Evolutionary conservation across 441 rosid species (phyloP).

Genomic region (Corymbia citriodora): DNA sequence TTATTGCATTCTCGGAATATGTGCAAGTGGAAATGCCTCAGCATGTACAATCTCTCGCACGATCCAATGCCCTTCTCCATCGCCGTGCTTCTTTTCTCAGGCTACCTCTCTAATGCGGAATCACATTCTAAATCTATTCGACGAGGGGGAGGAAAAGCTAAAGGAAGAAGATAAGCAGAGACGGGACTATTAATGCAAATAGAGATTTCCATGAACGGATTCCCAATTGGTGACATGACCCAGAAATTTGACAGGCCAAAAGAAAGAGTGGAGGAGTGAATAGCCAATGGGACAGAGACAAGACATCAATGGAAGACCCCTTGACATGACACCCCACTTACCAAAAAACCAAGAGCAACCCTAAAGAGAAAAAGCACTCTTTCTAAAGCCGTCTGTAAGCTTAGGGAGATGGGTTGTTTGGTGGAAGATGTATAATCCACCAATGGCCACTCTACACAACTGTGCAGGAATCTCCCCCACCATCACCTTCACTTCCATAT

Average conservation of each 20-base stretch:
- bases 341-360: neutral
- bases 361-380: neutral
- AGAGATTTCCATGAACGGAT: conserved; percentile 1
- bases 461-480: conserved; percentile 18
- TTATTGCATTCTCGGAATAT: neutral
- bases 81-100: neutral
- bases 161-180: neutral
- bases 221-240: conserved; percentile 10
- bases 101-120: neutral
- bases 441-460: conserved; percentile 9
- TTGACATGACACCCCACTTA: conserved; percentile 26
- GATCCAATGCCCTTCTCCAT: neutral
- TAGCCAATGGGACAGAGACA: conserved; percentile 21
- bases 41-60: neutral
- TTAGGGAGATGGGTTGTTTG: neutral
- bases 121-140: neutral
- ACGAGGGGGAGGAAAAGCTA: neutral
- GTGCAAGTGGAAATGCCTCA: neutral
- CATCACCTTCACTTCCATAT: conserved; percentile 16
- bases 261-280: neutral
- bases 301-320: conserved; percentile 31
- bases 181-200: neutral
- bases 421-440: conserved; percentile 1
- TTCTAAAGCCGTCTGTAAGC: neutral
- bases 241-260: neutral